These are phyloP conservation scores for Backusella tuberculispora DNA, from an alignment of 192 early-diverging fungal species.

Conservation along the genomic window DNA sequence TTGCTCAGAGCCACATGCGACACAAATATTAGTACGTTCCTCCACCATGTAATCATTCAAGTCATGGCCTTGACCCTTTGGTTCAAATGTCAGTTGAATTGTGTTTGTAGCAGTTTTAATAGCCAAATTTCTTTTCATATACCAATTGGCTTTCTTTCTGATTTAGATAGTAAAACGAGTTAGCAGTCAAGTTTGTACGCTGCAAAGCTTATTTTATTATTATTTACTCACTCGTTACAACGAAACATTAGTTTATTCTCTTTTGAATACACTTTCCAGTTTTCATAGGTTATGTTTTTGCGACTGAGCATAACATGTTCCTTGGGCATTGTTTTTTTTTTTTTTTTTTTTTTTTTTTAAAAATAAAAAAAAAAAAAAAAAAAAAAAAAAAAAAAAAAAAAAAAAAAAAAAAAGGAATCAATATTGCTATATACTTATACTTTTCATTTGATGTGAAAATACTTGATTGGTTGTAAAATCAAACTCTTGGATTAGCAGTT, in stretches of 20 bases:
- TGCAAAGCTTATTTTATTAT: neutral
- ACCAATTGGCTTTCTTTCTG: slow-evolving; percentile 46
- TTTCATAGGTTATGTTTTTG: slow-evolving; percentile 40
- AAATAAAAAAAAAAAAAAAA: neutral
- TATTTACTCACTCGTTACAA: slow-evolving; percentile 30
- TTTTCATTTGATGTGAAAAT: too few species aligned
- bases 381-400: too few species aligned
- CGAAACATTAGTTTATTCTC: slow-evolving; percentile 44
- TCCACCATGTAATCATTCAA: slow-evolving; percentile 40
- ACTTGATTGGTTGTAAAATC: too few species aligned
- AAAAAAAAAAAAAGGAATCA: too few species aligned
- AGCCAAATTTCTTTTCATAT: slow-evolving; percentile 36
- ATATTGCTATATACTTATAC: too few species aligned
- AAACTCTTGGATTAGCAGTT: too few species aligned
- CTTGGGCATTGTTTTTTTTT: neutral
- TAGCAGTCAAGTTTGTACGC: neutral
- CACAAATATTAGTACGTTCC: slow-evolving; percentile 42
- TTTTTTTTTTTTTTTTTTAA: neutral
- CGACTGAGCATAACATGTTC: slow-evolving; percentile 22
- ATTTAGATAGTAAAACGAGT: neutral
- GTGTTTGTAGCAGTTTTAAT: slow-evolving; percentile 17
- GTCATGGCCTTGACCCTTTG: slow-evolving; percentile 41
- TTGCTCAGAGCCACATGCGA: slow-evolving; percentile 31
- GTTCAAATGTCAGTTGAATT: slow-evolving; percentile 39
- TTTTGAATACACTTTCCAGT: slow-evolving; percentile 48